Conservation (phyloP, 116 monocot species). For the Thalassia testudinum region DNA sequence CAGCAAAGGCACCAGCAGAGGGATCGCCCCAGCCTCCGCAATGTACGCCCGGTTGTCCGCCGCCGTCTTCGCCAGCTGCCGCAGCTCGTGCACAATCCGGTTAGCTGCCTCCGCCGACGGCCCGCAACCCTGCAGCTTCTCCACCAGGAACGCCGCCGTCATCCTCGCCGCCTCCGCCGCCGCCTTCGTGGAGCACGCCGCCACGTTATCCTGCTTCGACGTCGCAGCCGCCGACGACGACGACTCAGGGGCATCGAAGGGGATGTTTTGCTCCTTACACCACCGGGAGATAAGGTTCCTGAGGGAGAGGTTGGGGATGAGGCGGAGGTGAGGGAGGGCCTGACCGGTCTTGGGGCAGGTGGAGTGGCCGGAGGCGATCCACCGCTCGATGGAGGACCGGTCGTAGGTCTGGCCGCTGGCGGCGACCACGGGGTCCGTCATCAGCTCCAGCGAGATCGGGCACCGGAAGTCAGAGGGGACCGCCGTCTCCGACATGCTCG, state of each 20-base stretch:
- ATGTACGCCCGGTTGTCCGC: conserved; percentile 53
- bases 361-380: conserved; percentile 61
- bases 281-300: conserved; percentile 47
- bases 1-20: conserved; percentile 48
- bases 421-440: conserved; percentile 83
- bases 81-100: conserved; percentile 66
- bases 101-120: conserved; percentile 25
- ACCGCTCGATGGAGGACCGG: conserved; percentile 44
- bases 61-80: conserved; percentile 40
- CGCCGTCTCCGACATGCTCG: conserved; percentile 6
- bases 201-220: neutral
- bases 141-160: conserved; percentile 56
- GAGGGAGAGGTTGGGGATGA: conserved; percentile 69
- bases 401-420: conserved; percentile 96
- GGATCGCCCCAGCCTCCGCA: conserved; percentile 66
- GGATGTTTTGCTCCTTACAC: conserved; percentile 49
- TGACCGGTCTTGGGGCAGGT: conserved; percentile 89
- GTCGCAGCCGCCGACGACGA: neutral
- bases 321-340: conserved; percentile 19
- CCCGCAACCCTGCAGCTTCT: conserved; percentile 20
- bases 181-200: conserved; percentile 19
- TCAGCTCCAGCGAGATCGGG: conserved; percentile 80
- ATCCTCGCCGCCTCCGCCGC: conserved; percentile 62
- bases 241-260: conserved; percentile 18
- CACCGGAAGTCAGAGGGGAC: conserved; percentile 72